Percentiles rank a stretch among this genome's conserved stretches.
These are phyloP conservation scores for Magnolia changhungtana DNA, from an alignment of 164 flowering plant species.

Conservation along the genomic window DNA sequence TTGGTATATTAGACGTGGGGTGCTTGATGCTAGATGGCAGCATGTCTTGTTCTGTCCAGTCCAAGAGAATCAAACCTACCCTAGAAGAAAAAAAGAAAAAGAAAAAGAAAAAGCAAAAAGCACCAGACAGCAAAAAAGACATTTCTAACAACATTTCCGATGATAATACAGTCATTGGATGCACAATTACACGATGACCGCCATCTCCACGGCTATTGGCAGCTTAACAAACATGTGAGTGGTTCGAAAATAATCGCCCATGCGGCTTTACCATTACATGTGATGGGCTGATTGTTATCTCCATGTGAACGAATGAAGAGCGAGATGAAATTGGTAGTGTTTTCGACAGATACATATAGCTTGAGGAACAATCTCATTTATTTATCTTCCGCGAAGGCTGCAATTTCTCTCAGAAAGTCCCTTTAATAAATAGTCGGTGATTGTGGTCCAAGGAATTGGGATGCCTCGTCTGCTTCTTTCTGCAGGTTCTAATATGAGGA, in stretches of 20 bases:
- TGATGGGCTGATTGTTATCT: background rate
- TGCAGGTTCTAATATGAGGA: slow-evolving; percentile 5
- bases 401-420: slow-evolving; percentile 7
- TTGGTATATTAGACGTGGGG: too few relatives aligned
- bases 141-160: background rate
- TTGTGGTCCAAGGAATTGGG: slow-evolving; percentile 1
- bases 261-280: background rate
- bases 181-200: background rate
- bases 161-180: background rate
- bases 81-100: background rate
- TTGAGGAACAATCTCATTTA: background rate
- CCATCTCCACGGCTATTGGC: background rate
- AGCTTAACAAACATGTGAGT: background rate
- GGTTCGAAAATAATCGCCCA: background rate
- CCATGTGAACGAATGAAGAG: background rate
- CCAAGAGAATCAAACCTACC: too few relatives aligned
- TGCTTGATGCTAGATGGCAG: too few relatives aligned
- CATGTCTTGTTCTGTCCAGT: too few relatives aligned
- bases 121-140: background rate
- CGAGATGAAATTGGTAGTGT: background rate
- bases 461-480: slow-evolving; percentile 13
- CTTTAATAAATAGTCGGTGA: slow-evolving; percentile 9
- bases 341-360: background rate
- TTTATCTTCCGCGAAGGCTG: slow-evolving; percentile 11
- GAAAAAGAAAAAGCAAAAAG: background rate